Percentiles rank a stretch among this genome's conserved stretches.
Conservation (phyloP, 768 basidiomycete genomes). For the Boletus rubropictus region DNA sequence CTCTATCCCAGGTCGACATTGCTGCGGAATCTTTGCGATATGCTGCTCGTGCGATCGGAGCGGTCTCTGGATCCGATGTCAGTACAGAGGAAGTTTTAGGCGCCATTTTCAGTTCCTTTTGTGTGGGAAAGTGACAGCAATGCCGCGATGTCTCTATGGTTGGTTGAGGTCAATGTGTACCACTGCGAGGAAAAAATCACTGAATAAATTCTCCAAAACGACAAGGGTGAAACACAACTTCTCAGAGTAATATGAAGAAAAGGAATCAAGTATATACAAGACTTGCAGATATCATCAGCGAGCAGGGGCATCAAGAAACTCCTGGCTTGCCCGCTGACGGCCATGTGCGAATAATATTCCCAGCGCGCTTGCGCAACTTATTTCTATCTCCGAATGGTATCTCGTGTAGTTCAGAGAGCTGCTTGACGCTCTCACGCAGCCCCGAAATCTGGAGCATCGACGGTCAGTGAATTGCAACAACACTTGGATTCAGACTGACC, state of each 20-base stretch:
- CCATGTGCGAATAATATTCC: constrained; percentile 13
- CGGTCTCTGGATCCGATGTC: constrained; percentile 67
- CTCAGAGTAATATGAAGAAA: neutral
- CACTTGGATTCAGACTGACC: constrained; percentile 13
- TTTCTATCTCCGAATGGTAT: constrained; percentile 30
- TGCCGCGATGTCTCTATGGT: neutral
- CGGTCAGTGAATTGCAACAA: neutral
- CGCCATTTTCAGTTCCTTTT: constrained; percentile 79
- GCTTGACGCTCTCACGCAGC: constrained; percentile 18
- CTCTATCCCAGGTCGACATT: constrained; percentile 65
- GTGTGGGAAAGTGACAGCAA: constrained; percentile 66
- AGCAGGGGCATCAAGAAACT: neutral
- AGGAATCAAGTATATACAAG: constrained; percentile 3
- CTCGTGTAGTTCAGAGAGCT: constrained; percentile 23
- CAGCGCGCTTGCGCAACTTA: constrained; percentile 22
- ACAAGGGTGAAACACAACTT: neutral
- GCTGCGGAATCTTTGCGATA: constrained; percentile 87
- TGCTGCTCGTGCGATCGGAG: constrained; percentile 77
- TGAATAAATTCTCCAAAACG: neutral
- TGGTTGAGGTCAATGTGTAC: constrained; percentile 2
- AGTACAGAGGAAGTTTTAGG: constrained; percentile 82
- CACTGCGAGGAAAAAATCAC: neutral
- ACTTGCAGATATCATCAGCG: neutral
- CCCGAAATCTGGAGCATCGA: constrained; percentile 11
- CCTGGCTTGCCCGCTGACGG: neutral